Conservation (phyloP, 352 stramenopile species). For the Pythium volutum region DNA sequence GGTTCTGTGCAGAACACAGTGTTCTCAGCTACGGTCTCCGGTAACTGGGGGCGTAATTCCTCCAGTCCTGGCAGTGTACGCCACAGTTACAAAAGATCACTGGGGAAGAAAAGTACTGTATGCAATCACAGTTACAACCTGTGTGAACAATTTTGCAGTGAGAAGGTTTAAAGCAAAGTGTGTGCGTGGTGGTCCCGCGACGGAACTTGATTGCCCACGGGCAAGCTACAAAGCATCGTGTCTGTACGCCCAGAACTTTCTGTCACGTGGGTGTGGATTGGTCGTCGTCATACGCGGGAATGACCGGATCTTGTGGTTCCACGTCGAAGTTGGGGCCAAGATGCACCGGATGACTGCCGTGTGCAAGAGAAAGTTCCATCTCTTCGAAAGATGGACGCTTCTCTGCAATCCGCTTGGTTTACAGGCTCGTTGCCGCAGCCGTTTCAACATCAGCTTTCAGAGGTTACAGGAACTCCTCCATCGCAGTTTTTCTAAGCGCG, state of each 20-base stretch:
- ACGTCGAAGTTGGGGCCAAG: constrained; percentile 6
- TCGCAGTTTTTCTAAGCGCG: neutral
- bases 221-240: neutral
- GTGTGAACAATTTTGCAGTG: neutral
- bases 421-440: no score
- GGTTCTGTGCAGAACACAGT: no score
- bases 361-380: constrained; percentile 1
- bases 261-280: neutral
- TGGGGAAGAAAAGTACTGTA: neutral
- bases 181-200: neutral
- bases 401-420: neutral
- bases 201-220: neutral
- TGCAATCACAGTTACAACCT: neutral
- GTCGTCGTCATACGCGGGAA: constrained; percentile 4
- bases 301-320: neutral
- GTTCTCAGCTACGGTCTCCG: no score
- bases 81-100: neutral
- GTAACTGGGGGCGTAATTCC: neutral
- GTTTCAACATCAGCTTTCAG: neutral
- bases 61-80: no score
- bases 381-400: neutral
- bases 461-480: neutral
- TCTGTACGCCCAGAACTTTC: neutral
- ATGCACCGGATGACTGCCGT: constrained; percentile 5
- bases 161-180: neutral